Evolutionary conservation across 2,329 filamentous ascomycete species (phyloP).

Genomic region (Colletotrichum neosansevieriae): DNA sequence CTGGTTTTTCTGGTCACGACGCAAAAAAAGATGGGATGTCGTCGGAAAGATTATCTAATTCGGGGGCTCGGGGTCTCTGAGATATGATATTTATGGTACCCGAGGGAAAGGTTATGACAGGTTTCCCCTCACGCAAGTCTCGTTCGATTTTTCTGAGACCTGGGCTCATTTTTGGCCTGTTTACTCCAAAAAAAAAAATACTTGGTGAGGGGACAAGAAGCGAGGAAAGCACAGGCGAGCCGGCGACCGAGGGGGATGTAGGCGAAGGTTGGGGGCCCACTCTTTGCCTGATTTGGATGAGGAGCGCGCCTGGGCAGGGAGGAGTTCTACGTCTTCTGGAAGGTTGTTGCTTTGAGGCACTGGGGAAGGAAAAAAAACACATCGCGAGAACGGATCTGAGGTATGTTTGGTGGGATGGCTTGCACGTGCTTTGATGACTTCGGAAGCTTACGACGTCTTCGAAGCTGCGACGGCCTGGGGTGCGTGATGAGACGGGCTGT

Average conservation of each 20-base stretch:
- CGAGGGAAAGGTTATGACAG: slow-evolving; percentile 15
- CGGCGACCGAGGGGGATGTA: slow-evolving; percentile 14
- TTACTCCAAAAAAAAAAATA: slow-evolving; percentile 33
- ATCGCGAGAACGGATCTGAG: background rate
- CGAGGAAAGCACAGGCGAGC: background rate
- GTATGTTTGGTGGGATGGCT: background rate
- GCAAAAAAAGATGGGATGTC: slow-evolving; percentile 29
- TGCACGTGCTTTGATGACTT: no score
- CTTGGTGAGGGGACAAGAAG: slow-evolving; percentile 8
- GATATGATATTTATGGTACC: slow-evolving; percentile 5
- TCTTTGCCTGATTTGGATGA: slow-evolving; percentile 15
- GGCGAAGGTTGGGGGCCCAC: background rate
- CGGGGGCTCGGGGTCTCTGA: background rate
- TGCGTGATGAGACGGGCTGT: no score
- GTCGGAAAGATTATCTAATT: slow-evolving; percentile 37
- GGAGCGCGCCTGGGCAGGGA: background rate
- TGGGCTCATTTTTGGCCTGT: slow-evolving; percentile 10
- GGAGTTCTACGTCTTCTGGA: background rate
- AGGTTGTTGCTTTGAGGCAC: slow-evolving; percentile 1
- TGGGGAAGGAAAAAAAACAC: no score
- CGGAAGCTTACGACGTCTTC: no score
- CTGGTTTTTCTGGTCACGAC: background rate
- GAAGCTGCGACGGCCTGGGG: background rate
- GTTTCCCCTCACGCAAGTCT: slow-evolving; percentile 39
- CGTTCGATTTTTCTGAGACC: slow-evolving; percentile 35